These are phyloP conservation scores for Fusarium albosuccineum DNA, from an alignment of 2,329 filamentous ascomycete species.

Conservation along the genomic window DNA sequence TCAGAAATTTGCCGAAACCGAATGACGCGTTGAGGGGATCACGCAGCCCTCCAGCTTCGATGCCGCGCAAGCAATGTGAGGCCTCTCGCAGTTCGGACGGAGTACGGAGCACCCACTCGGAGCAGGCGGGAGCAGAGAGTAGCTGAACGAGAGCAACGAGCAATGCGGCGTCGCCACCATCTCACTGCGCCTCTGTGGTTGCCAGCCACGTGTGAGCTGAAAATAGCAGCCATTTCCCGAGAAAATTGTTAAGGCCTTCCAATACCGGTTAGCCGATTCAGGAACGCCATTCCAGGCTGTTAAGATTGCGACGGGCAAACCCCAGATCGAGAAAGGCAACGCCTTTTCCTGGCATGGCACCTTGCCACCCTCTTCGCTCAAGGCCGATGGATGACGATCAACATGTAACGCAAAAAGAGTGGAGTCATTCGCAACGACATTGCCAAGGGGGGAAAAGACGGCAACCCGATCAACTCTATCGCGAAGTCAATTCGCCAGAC, in stretches of 20 bases:
- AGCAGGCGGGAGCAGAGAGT: too few species aligned
- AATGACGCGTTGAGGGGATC: too few species aligned
- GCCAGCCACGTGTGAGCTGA: slow-evolving; percentile 3
- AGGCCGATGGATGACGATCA: not conserved
- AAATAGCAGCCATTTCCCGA: slow-evolving; percentile 25
- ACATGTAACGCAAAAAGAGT: not conserved
- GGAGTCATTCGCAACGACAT: too few species aligned
- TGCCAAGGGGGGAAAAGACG: not conserved
- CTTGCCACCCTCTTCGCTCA: not conserved
- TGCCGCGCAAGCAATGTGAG: too few species aligned
- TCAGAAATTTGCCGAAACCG: too few species aligned
- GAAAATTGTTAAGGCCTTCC: not conserved
- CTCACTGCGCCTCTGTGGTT: slow-evolving; percentile 18
- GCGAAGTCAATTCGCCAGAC: too few species aligned
- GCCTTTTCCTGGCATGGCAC: not conserved
- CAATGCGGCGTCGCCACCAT: not conserved
- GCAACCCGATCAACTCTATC: not conserved
- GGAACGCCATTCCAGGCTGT: not conserved
- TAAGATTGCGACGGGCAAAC: not conserved
- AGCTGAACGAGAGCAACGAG: too few species aligned
- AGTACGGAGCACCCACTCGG: too few species aligned
- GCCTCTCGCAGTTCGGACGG: too few species aligned
- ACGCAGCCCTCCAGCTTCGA: too few species aligned
- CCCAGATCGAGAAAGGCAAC: not conserved
- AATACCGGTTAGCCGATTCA: not conserved